Base-by-base conservation (phyloP, 2,329 filamentous ascomycete genomes). In the Chaetomiaceae sp. region DNA sequence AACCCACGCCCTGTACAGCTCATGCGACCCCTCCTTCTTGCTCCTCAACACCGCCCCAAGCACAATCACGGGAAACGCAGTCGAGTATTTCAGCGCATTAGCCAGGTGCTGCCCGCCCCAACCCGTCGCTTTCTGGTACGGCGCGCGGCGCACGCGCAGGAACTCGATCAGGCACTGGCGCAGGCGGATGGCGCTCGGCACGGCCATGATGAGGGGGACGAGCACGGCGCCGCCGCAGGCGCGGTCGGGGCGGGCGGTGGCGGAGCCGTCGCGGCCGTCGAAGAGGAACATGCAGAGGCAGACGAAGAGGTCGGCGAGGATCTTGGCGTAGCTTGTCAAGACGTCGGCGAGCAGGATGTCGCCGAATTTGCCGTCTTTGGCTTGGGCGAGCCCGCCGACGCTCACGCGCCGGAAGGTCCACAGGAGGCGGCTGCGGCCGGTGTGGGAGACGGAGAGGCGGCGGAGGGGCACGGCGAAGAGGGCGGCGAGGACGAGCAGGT, bases 71-170 rank as follows among this genome's bases (percentile, higher is more conserved):
- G 94, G 94, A 65, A 97, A 96, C 0, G 92, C 90, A 9, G 85
- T 91, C n/a, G 87, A 82, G 71, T 99, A 99, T 72, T 99, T 99
- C 64, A 90, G 73, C 9, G 92, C 92, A 77, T 99, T 99, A 68
- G 90, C 91, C 27, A 96, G 76, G 69, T 96, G 91, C 68, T 92
- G 88, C 5, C 88, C 88, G 27, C 88, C 90, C 84, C 85, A 91
- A 29, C 86, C 88, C 4, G 75, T 73, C 1, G 77, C 71, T 60
- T 77, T 79, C 65, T 76, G 79, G 60, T 72, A 74, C 17, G 77
- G 80, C 45, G 77, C 75, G 11, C 81, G 77, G 23, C 76, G 76
- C 59, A 92, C 88, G 44, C 91, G 86, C 27, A 80, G 66, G 68
- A 89, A 96, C 69, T 97, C 94, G 58, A 88, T 95, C 58, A 96